Evolutionary conservation across 169 alveolate species (phyloP).

Genomic region (Plasmodium chabaudi): DNA sequence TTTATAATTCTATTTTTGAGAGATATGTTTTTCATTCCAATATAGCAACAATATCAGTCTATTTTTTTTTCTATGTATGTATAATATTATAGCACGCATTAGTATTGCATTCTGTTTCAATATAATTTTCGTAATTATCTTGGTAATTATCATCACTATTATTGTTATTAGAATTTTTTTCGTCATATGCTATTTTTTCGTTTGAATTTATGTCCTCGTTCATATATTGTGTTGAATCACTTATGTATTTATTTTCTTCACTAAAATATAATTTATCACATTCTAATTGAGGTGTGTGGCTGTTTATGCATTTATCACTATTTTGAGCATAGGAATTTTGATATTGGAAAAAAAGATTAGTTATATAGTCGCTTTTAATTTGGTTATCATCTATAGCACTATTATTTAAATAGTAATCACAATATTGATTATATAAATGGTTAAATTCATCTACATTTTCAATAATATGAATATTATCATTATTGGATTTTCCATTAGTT

Average conservation of each 20-base stretch:
- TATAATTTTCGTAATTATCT: slow-evolving; percentile 44
- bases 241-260: slow-evolving; percentile 48
- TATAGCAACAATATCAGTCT: too few relatives aligned
- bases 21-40: too few relatives aligned
- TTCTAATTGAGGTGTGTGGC: slow-evolving; percentile 23
- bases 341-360: slow-evolving; percentile 36
- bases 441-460: slow-evolving; percentile 34
- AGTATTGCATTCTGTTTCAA: slow-evolving; percentile 56
- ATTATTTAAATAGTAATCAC: slow-evolving; percentile 37
- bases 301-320: slow-evolving; percentile 40
- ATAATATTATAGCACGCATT: slow-evolving; percentile 64
- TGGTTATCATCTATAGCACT: slow-evolving; percentile 21
- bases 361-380: slow-evolving; percentile 21
- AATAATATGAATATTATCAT: background rate
- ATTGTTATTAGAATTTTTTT: slow-evolving; percentile 37
- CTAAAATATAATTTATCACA: slow-evolving; percentile 26
- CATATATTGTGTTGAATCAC: slow-evolving; percentile 34
- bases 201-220: slow-evolving; percentile 7
- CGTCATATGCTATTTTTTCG: slow-evolving; percentile 17
- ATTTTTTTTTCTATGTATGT: slow-evolving; percentile 12
- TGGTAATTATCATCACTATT: slow-evolving; percentile 65
- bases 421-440: slow-evolving; percentile 35
- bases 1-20: too few relatives aligned
- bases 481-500: background rate
- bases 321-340: slow-evolving; percentile 27